phyloP scores from a whole-genome alignment of 495 filamentous ascomycete species.

The Hypoxylon perforatum region DNA sequence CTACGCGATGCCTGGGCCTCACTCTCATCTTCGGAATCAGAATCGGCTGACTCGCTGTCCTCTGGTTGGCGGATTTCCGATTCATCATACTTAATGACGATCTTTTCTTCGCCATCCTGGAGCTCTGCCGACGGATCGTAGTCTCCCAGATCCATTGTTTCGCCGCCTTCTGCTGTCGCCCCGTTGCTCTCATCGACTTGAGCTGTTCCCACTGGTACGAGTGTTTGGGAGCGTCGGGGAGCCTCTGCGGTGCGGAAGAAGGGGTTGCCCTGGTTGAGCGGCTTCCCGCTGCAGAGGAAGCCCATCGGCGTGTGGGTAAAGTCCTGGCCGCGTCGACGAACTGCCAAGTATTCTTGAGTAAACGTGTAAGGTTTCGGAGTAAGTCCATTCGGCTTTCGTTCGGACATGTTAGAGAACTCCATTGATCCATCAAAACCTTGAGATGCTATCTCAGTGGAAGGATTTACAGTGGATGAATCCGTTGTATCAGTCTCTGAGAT shows the following conservation, averaged over 20 bases:
- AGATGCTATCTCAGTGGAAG: not conserved
- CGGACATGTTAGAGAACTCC: not conserved
- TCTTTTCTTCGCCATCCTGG: slow-evolving; percentile 29
- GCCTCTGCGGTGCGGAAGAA: slow-evolving; percentile 54
- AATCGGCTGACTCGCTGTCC: not conserved
- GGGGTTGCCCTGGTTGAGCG: slow-evolving; percentile 53
- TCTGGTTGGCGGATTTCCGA: slow-evolving; percentile 16
- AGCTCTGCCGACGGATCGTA: slow-evolving; percentile 31
- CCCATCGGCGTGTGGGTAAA: slow-evolving; percentile 67
- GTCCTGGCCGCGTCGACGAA: slow-evolving; percentile 62
- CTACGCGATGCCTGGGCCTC: not conserved
- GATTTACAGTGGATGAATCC: not conserved
- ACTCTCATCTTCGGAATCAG: not conserved
- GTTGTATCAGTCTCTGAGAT: slow-evolving; percentile 22
- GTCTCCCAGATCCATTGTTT: slow-evolving; percentile 33
- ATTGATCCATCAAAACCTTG: not conserved
- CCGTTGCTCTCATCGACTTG: slow-evolving; percentile 14
- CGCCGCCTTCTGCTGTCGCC: slow-evolving; percentile 7
- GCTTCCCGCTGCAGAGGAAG: slow-evolving; percentile 60
- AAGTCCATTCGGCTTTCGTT: slow-evolving; percentile 2
- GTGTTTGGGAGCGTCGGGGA: not conserved
- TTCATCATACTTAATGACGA: slow-evolving; percentile 36
- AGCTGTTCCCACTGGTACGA: slow-evolving; percentile 8
- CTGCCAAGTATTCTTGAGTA: slow-evolving; percentile 62
- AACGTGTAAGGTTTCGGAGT: slow-evolving; percentile 50